Conservation (phyloP, 441 rosid genomes). For the Mallotus japonicus region DNA sequence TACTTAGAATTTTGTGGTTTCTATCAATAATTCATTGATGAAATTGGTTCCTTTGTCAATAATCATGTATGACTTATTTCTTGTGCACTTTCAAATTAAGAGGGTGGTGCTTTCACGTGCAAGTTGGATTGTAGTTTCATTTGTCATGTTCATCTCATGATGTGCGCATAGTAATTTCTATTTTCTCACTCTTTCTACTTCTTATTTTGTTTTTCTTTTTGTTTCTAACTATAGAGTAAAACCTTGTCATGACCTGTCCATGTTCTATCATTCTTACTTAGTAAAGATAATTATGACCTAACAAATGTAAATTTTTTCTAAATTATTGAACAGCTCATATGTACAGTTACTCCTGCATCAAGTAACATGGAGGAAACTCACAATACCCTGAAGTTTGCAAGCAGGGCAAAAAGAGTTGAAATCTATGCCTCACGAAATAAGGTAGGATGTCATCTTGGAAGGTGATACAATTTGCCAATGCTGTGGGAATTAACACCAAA, state of each 20-base stretch:
- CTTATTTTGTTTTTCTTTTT: background rate
- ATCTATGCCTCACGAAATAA: conserved; percentile 96
- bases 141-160: conserved; percentile 7
- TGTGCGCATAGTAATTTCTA: background rate
- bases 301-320: conserved; percentile 4
- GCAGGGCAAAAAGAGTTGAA: conserved; percentile 97
- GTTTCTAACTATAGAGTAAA: conserved; percentile 8
- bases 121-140: background rate
- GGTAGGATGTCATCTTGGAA: conserved; percentile 45
- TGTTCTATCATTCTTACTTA: conserved; percentile 3
- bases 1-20: background rate
- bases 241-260: background rate
- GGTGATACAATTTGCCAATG: background rate
- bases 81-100: background rate
- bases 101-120: background rate
- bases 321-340: conserved; percentile 71
- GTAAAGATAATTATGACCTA: conserved; percentile 8
- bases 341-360: conserved; percentile 98
- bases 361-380: conserved; percentile 99
- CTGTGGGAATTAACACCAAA: conserved; percentile 9
- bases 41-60: background rate
- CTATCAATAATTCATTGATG: background rate
- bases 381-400: conserved; percentile 96
- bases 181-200: background rate
- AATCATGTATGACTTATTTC: background rate